Percentiles rank a stretch among this genome's conserved stretches.
phyloP scores from a whole-genome alignment of 1,284 basidiomycete species.

The Sanghuangporus baumii region DNA sequence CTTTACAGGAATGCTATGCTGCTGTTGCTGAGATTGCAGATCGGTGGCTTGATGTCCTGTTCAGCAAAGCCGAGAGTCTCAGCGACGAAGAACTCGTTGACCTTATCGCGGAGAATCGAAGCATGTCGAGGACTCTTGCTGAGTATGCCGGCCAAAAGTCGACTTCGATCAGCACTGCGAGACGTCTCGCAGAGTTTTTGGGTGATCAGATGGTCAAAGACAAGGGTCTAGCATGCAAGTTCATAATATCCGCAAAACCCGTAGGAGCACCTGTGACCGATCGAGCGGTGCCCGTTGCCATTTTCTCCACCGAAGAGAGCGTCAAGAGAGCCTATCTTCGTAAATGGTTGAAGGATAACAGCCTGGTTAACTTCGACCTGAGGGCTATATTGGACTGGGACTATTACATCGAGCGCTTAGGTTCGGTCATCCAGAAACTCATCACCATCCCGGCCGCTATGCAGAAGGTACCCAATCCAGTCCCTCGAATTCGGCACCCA shows the following conservation, averaged over 20 bases:
- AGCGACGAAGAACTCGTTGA: conserved; percentile 93
- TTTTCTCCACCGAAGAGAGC: conserved; percentile 92
- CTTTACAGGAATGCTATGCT: conserved; percentile 93
- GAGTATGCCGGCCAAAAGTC: conserved; percentile 98
- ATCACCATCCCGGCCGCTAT: conserved; percentile 99
- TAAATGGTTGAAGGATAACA: conserved; percentile 95
- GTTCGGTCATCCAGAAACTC: conserved; percentile 97
- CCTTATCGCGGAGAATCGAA: conserved; percentile 97
- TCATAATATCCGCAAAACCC: conserved; percentile 96
- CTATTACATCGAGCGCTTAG: conserved; percentile 97
- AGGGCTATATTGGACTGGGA: conserved; percentile 96
- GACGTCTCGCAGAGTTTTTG: conserved; percentile 93
- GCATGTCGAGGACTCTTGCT: conserved; percentile 95
- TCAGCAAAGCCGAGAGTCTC: conserved; percentile 79
- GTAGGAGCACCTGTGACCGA: conserved; percentile 95
- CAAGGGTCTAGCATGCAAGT: conserved; percentile 98
- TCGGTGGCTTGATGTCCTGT: conserved; percentile 97
- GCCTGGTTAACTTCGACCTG: conserved; percentile 85
- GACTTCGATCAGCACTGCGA: conserved; percentile 96
- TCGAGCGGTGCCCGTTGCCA: conserved; percentile 96
- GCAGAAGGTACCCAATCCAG: conserved; percentile 96
- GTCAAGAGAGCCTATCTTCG: conserved; percentile 90
- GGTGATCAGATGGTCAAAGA: conserved; percentile 99
- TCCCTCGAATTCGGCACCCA: conserved; percentile 92
- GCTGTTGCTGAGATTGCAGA: conserved; percentile 93